Evolutionary conservation across 805 yeast species (phyloP), one percentile per base, ranked within the genome.

Genomic region (Myxozyma kluyveri): DNA sequence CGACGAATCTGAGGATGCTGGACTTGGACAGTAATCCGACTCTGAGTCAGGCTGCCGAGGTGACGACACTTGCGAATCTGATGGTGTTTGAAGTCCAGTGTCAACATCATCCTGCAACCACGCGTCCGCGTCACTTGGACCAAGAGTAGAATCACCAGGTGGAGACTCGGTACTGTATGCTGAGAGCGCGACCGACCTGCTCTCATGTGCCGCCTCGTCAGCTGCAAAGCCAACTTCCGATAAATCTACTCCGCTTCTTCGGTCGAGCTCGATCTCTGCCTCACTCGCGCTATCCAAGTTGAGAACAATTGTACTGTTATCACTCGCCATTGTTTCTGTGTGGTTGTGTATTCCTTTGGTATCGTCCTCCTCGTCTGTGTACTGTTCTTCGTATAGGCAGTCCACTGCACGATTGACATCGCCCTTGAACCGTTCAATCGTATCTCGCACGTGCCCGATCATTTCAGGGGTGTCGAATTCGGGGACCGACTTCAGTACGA

Each of bases 371-470:
- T 19, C 44, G 21, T n/a, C 50, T 9, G 32, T 32, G 18, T 46
- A 18, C 45, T 50, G 48, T 22, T 40, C 36, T 23, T 54, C 58
- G 39, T 46, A 50, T n/a, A 54, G 31, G 26, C 42, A 49, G 9
- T 54, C 58, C 21, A 54, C 58, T 2, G 54, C 52, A 22, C 43
- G 50, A 26, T 54, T 45, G 22, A 54, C 54, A 32, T 54, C 50
- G 10, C 58, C 58, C 31, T 50, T 54, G 44, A 49, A 54, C n/a
- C 39, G 42, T 42, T 54, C 58, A 10, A 54, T 54, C 18, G 51
- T 37, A 24, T 45, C 58, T 6, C 54, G 52, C 36, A 54, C 49
- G 14, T 38, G 39, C 9, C n/a, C 29, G 12, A 24, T 3, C 26
- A 42, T 24, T 7, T 38, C 47, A 18, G 52, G 45, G 21, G 24